Percentiles rank a stretch among this genome's conserved stretches.
phyloP scores from a whole-genome alignment of 176 grass and related monocot genomes.

The Stipa capillata region DNA sequence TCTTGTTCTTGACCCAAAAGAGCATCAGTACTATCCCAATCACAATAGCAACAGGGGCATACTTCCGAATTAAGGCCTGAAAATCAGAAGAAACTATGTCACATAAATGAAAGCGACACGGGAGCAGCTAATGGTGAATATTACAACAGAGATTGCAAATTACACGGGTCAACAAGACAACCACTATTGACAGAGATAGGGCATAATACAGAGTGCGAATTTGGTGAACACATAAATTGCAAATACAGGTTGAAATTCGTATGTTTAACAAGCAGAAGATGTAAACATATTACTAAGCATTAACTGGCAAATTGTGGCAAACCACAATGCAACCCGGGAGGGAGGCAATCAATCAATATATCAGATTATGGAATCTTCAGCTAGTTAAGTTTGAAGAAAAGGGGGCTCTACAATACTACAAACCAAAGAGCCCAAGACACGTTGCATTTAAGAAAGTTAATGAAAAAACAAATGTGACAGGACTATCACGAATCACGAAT shows the following conservation, averaged over 20 bases:
- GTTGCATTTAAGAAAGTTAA: too few species aligned
- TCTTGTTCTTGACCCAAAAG: constrained; percentile 84
- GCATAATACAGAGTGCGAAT: neutral
- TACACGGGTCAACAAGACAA: neutral
- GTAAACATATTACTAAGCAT: neutral
- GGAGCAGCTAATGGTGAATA: neutral
- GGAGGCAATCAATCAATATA: neutral
- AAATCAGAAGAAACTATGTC: neutral
- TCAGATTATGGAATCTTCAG: neutral
- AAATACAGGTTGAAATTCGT: neutral
- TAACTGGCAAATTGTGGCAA: neutral
- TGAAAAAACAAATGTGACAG: neutral
- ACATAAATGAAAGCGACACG: neutral
- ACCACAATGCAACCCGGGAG: neutral
- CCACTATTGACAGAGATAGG: neutral
- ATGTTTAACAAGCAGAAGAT: neutral
- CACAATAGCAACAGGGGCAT: constrained; percentile 80
- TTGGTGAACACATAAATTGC: neutral
- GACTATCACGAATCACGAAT: neutral
- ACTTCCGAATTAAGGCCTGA: constrained; percentile 85
- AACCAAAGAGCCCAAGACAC: too few species aligned
- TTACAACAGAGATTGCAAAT: neutral
- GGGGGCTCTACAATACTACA: neutral
- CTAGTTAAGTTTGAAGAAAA: neutral
- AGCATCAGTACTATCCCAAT: constrained; percentile 81